Evolutionary conservation across 1,139 yeast species (phyloP).

Genomic region (Blastobotrys illinoisensis): DNA sequence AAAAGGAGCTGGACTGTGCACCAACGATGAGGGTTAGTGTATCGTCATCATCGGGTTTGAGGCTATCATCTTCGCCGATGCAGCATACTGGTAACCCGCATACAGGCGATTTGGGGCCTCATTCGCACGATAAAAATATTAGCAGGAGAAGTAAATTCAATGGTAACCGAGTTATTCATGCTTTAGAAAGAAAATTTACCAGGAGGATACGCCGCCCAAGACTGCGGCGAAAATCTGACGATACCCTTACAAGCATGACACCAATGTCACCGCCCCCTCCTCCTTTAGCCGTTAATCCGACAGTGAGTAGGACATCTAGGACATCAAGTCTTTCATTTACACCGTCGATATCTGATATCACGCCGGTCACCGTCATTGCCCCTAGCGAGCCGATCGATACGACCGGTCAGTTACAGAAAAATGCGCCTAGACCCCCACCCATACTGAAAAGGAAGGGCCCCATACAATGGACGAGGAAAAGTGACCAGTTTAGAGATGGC

Average conservation of each 20-base stretch:
- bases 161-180: too few relatives aligned
- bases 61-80: background rate
- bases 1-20: background rate
- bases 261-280: background rate
- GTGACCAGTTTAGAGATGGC: background rate
- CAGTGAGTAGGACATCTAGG: too few relatives aligned
- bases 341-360: background rate
- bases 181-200: too few relatives aligned
- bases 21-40: background rate
- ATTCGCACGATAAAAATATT: too few relatives aligned
- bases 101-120: background rate
- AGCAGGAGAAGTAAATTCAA: too few relatives aligned
- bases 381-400: background rate
- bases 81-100: background rate
- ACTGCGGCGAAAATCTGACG: background rate
- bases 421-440: background rate
- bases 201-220: background rate
- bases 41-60: background rate
- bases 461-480: background rate
- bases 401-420: background rate
- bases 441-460: background rate
- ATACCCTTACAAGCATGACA: background rate
- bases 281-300: too few relatives aligned
- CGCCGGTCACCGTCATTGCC: background rate
- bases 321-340: too few relatives aligned